A percentile compares a stretch with the other conserved stretches of the same genome.
phyloP scores from a whole-genome alignment of 108 stramenopile species.

The Schizochytrium sp. region DNA sequence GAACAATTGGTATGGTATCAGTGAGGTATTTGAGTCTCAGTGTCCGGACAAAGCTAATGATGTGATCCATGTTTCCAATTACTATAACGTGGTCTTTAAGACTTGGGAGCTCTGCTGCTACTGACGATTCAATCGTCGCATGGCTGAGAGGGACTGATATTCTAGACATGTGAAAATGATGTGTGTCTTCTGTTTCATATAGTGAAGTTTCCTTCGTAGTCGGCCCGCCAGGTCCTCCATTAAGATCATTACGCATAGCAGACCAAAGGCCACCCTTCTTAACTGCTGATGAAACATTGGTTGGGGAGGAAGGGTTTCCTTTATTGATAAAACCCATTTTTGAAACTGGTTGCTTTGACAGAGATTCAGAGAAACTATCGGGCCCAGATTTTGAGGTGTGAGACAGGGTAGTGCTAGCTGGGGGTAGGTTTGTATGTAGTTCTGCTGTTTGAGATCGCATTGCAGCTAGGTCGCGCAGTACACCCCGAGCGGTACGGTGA shows the following conservation, averaged over 20 bases:
- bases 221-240: background rate
- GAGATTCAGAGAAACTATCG: too few relatives aligned
- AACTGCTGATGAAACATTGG: background rate
- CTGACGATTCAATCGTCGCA: background rate
- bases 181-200: background rate
- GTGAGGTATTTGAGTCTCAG: background rate
- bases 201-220: background rate
- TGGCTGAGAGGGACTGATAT: background rate
- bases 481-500: background rate
- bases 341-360: too few relatives aligned
- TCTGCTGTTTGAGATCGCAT: too few relatives aligned
- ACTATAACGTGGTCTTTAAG: constrained; percentile 24
- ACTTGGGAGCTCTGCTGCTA: constrained; percentile 30
- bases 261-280: constrained; percentile 9
- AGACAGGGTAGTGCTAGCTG: too few relatives aligned
- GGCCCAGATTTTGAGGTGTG: too few relatives aligned
- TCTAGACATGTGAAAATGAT: background rate
- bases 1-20: constrained; percentile 16
- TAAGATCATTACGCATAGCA: constrained; percentile 39
- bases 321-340: background rate
- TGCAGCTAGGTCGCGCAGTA: background rate
- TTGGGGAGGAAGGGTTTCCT: background rate
- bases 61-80: background rate
- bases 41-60: constrained; percentile 12
- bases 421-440: too few relatives aligned